Base-by-base conservation (phyloP, 2,329 filamentous ascomycete genomes). In the Pseudocercospora eumusae region DNA sequence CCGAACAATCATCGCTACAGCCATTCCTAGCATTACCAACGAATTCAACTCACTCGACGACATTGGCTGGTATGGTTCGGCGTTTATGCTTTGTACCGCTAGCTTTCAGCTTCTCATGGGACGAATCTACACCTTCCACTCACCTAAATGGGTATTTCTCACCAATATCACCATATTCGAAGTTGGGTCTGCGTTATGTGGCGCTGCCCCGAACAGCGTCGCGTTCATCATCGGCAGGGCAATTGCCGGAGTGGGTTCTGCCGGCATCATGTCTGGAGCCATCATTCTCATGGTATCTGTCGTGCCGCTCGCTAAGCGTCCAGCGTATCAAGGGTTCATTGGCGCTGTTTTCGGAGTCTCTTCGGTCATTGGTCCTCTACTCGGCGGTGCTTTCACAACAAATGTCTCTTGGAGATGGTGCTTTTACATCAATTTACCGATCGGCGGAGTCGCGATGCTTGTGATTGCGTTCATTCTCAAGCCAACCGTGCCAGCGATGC, bases 101-200 rank as follows among this genome's bases (percentile, higher is more conserved):
- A 71, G 76, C 1, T 79, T 82, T 57, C 79, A 83, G 58, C 75
- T 79, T 1, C 71, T 75, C 0, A 78, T 76, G 65, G 82, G 82
- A 3, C 79, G 80, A 60, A 67, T 77, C 2, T 83, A 79, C 70
- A 81, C 77, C 52, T 81, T 76, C 68, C 79, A 78, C 61, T 68
- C 72, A 2, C 69, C 76, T 8, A 80, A 80, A 66, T 66, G 59
- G 9, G 69, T 68, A 25, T 80, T 77, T 61, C 58, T 79, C 15
- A 54, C 67, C 1, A 55, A 70, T 7, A 75, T 77, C 36, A 66
- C 73, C 36, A 59, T 85, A 44, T 87, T 87, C 64, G 83, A 86
- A 68, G 18, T 84, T 4, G 85, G 85, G 1, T 85, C 83, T 0
- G 66, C 82, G 4, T 71, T 87, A n/a, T 86, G 83, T 66, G 84